Conservation (phyloP, 2,329 filamentous ascomycete genomes). For the Diaporthe ilicicola region DNA sequence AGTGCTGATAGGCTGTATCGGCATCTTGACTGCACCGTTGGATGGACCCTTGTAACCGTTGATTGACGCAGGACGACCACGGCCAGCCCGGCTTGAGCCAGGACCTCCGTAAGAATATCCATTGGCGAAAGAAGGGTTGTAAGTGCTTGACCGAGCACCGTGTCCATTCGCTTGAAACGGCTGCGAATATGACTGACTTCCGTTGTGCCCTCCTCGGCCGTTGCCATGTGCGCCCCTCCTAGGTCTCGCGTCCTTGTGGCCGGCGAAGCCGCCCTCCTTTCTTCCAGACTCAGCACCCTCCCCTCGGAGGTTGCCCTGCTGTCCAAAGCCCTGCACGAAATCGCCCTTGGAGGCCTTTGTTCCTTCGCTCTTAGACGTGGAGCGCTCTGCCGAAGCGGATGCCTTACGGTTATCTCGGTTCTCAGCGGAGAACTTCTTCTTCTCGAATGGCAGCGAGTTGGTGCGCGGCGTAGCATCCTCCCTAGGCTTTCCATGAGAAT, state of each 20-base stretch:
- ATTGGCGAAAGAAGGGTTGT: conserved; percentile 16
- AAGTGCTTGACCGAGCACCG: conserved; percentile 25
- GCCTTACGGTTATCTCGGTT: conserved; percentile 26
- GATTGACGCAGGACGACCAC: conserved; percentile 40
- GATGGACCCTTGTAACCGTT: conserved; percentile 29
- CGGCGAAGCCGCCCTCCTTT: conserved; percentile 29
- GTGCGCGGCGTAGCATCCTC: conserved; percentile 25
- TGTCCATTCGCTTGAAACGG: conserved; percentile 31
- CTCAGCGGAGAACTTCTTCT: conserved; percentile 30
- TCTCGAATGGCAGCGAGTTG: conserved; percentile 27
- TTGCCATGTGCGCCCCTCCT: conserved; percentile 29
- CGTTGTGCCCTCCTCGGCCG: conserved; percentile 31
- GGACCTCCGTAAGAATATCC: conserved; percentile 27
- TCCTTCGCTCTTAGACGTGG: conserved; percentile 26
- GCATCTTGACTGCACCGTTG: conserved; percentile 39
- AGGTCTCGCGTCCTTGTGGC: conserved; percentile 29
- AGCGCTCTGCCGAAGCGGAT: conserved; percentile 23
- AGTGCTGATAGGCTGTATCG: conserved; percentile 43
- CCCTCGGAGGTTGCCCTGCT: background rate
- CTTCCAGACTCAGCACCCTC: conserved; percentile 28
- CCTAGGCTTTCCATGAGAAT: conserved; percentile 26
- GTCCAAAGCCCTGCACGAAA: conserved; percentile 1
- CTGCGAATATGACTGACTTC: conserved; percentile 24
- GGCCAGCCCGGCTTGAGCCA: conserved; percentile 48
- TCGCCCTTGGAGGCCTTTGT: conserved; percentile 30